These are phyloP conservation scores for Penicillium mononematosum DNA, from an alignment of 495 filamentous ascomycete genomes.

Conservation along the genomic window DNA sequence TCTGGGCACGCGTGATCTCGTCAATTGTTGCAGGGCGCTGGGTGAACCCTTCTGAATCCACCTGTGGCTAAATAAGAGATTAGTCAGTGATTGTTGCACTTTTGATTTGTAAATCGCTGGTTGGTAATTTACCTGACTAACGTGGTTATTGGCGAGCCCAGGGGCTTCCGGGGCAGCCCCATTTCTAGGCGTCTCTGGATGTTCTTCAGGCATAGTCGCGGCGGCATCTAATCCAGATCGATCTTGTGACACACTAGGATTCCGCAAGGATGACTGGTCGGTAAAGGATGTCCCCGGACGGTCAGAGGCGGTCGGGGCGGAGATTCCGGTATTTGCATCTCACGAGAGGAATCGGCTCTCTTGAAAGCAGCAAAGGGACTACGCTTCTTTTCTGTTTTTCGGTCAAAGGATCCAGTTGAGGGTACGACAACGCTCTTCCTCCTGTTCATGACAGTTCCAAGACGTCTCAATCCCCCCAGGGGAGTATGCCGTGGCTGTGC, in stretches of 20 bases:
- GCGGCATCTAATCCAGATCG: slow-evolving; percentile 21
- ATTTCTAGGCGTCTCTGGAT: slow-evolving; percentile 30
- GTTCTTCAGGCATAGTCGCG: slow-evolving; percentile 24
- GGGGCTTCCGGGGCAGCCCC: slow-evolving; percentile 26
- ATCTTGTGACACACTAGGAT: slow-evolving; percentile 35
- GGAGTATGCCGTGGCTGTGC: slow-evolving; percentile 38
- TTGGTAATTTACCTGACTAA: slow-evolving; percentile 28
- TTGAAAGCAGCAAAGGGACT: slow-evolving; percentile 55
- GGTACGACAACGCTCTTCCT: slow-evolving; percentile 49
- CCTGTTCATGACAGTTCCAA: slow-evolving; percentile 78
- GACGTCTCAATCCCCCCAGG: slow-evolving; percentile 59
- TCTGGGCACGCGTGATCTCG: slow-evolving; percentile 79
- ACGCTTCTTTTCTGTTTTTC: slow-evolving; percentile 50
- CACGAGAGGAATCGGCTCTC: slow-evolving; percentile 40
- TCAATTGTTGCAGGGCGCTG: slow-evolving; percentile 68
- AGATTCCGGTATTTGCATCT: slow-evolving; percentile 45
- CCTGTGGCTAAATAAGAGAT: slow-evolving; percentile 38
- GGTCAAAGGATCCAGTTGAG: slow-evolving; percentile 34
- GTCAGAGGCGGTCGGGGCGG: slow-evolving; percentile 32
- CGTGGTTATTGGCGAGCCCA: slow-evolving; percentile 22
- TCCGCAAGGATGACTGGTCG: slow-evolving; percentile 34
- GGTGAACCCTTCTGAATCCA: slow-evolving; percentile 63
- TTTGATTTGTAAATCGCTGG: not conserved
- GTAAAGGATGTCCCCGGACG: slow-evolving; percentile 41
- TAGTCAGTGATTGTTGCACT: not conserved